A percentile compares a stretch with the other conserved stretches of the same genome.
Conservation (phyloP, 2,329 filamentous ascomycete species). For the Ceratocystis cubensis region DNA sequence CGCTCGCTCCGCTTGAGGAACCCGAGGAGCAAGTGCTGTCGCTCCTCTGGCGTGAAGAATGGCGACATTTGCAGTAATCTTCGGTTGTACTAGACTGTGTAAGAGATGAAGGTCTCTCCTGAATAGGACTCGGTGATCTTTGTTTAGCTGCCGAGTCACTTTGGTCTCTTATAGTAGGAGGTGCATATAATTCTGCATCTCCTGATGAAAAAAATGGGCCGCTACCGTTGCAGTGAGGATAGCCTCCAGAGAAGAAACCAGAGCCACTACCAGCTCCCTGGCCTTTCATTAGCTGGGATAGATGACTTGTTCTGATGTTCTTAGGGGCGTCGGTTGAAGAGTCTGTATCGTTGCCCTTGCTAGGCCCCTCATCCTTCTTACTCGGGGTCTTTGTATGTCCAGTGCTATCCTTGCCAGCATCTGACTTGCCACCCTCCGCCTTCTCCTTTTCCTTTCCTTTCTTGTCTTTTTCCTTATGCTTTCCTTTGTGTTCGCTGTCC, state of each 20-base stretch:
- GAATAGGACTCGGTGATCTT: background rate
- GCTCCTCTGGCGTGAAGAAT: background rate
- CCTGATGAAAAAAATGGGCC: background rate
- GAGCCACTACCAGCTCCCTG: too few relatives aligned
- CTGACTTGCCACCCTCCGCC: background rate
- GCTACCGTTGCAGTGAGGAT: background rate
- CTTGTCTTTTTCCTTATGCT: conserved; percentile 2
- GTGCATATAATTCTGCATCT: background rate
- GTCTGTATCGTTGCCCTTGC: background rate
- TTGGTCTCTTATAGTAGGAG: background rate
- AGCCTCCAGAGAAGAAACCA: background rate
- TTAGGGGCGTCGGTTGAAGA: background rate
- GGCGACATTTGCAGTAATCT: background rate
- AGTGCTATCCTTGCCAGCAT: background rate
- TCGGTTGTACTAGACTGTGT: background rate
- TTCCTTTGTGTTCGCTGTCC: background rate
- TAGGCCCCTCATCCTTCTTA: background rate
- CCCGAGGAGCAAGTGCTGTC: too few relatives aligned
- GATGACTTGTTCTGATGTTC: background rate
- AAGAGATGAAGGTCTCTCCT: background rate
- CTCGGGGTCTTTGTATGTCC: background rate
- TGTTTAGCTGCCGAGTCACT: background rate
- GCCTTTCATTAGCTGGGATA: background rate
- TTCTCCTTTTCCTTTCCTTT: background rate
- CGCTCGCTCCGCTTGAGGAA: too few relatives aligned